Evolutionary conservation across 257 asterid genomes (phyloP).

Genomic region (Jacaranda mimosifolia): DNA sequence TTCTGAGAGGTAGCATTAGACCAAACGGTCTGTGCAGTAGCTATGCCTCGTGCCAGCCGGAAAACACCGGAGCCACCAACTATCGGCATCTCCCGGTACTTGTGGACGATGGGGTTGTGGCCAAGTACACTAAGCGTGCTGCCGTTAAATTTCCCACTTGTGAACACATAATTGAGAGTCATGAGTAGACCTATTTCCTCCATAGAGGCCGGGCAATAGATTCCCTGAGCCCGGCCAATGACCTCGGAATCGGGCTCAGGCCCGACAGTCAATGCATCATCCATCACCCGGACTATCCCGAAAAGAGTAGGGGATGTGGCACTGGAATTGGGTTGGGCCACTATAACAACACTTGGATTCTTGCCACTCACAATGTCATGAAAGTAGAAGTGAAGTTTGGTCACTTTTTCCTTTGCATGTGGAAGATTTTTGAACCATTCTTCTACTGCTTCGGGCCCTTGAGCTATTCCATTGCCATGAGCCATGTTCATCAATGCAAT

Average conservation of each 20-base stretch:
- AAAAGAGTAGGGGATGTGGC: slow-evolving; percentile 34
- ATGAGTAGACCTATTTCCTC: slow-evolving; percentile 40
- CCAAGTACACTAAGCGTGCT: slow-evolving; percentile 58
- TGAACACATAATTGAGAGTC: slow-evolving; percentile 48
- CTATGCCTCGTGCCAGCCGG: slow-evolving; percentile 58
- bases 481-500: neutral
- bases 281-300: slow-evolving; percentile 42
- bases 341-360: slow-evolving; percentile 38
- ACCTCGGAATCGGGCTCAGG: slow-evolving; percentile 46
- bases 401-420: slow-evolving; percentile 38
- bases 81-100: slow-evolving; percentile 56
- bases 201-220: slow-evolving; percentile 37
- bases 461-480: neutral
- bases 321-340: slow-evolving; percentile 44
- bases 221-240: slow-evolving; percentile 55
- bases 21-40: slow-evolving; percentile 39
- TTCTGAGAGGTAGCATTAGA: neutral
- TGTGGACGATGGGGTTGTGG: slow-evolving; percentile 35
- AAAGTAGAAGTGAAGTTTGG: slow-evolving; percentile 51
- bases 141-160: slow-evolving; percentile 44
- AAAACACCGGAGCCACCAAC: slow-evolving; percentile 62
- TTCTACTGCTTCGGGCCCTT: slow-evolving; percentile 50
- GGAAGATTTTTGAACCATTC: slow-evolving; percentile 49
- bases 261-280: slow-evolving; percentile 39
- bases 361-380: slow-evolving; percentile 47